Conservation (phyloP, 2,329 filamentous ascomycete genomes). For the Neoscytalidium dimidiatum region DNA sequence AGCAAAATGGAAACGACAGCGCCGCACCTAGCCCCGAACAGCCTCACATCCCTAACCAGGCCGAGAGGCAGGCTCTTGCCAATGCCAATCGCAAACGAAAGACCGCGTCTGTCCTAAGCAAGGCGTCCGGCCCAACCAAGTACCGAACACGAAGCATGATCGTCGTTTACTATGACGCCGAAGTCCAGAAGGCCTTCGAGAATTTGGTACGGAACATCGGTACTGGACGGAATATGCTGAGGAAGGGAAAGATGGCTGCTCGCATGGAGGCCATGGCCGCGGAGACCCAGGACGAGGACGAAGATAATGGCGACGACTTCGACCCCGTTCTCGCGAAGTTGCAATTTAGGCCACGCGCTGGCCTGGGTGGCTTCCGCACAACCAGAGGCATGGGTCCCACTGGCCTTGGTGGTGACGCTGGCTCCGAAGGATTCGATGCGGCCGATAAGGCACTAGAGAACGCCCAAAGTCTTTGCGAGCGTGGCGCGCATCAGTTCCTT, state of each 20-base stretch:
- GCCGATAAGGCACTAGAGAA: slow-evolving; percentile 78
- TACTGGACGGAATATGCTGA: slow-evolving; percentile 76
- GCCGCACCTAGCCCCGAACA: slow-evolving; percentile 25
- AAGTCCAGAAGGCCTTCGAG: slow-evolving; percentile 81
- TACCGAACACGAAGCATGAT: slow-evolving; percentile 75
- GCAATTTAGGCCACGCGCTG: slow-evolving; percentile 35
- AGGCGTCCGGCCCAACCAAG: slow-evolving; percentile 48
- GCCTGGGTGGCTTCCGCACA: slow-evolving; percentile 30
- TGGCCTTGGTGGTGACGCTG: slow-evolving; percentile 20
- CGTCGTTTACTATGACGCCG: slow-evolving; percentile 89
- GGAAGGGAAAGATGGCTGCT: slow-evolving; percentile 83
- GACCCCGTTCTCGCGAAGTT: slow-evolving; percentile 35
- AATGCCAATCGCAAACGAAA: slow-evolving; percentile 43
- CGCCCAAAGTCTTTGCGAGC: slow-evolving; percentile 80
- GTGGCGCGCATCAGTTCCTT: slow-evolving; percentile 86
- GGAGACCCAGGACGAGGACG: slow-evolving; percentile 31
- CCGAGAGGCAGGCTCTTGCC: slow-evolving; percentile 20
- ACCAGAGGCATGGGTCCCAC: slow-evolving; percentile 26
- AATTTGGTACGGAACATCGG: slow-evolving; percentile 80
- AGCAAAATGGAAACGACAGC: slow-evolving; percentile 21
- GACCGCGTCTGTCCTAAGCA: slow-evolving; percentile 44
- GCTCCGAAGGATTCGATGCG: slow-evolving; percentile 53
- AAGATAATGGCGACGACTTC: slow-evolving; percentile 30
- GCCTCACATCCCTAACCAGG: slow-evolving; percentile 25
- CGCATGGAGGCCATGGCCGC: slow-evolving; percentile 59